phyloP scores from a whole-genome alignment of 1,284 basidiomycete species.

The Cryptococcus neoformans region DNA sequence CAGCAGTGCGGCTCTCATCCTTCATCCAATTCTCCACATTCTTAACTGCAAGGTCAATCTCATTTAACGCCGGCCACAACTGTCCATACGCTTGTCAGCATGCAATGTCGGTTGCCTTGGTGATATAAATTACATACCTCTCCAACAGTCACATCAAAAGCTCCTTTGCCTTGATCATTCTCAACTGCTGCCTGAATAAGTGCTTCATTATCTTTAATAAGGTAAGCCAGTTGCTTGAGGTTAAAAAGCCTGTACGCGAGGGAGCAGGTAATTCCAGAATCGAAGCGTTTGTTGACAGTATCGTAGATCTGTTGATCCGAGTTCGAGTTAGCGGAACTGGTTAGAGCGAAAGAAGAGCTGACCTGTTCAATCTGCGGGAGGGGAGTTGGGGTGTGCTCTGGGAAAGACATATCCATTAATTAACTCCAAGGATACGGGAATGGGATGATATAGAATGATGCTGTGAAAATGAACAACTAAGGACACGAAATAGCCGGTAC shows the following conservation, averaged over 20 bases:
- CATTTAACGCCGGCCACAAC: slow-evolving; percentile 55
- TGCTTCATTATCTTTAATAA: slow-evolving; percentile 60
- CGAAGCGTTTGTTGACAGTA: slow-evolving; percentile 55
- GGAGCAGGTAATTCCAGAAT: slow-evolving; percentile 55
- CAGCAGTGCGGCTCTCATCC: slow-evolving; percentile 61
- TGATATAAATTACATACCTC: slow-evolving; percentile 28
- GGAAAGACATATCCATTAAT: too few relatives aligned
- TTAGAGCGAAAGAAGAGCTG: too few relatives aligned
- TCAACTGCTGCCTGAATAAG: slow-evolving; percentile 55
- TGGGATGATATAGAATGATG: too few relatives aligned
- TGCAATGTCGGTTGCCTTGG: not conserved
- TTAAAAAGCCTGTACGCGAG: slow-evolving; percentile 61
- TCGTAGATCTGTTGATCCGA: slow-evolving; percentile 31
- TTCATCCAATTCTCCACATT: slow-evolving; percentile 73
- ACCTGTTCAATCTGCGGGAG: too few relatives aligned
- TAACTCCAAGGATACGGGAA: too few relatives aligned
- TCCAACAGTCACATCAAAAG: slow-evolving; percentile 22
- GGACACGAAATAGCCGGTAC: too few relatives aligned
- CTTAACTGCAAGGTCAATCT: slow-evolving; percentile 63
- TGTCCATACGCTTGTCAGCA: slow-evolving; percentile 6
- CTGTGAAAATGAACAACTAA: too few relatives aligned
- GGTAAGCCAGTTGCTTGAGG: slow-evolving; percentile 61
- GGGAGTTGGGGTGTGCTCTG: too few relatives aligned
- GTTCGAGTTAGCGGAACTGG: too few relatives aligned
- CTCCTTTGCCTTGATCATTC: slow-evolving; percentile 58